Percentiles rank a stretch among this genome's conserved stretches.
Evolutionary conservation across 2,329 filamentous ascomycete genomes (phyloP).

Genomic region (Tetracladium maxilliforme): DNA sequence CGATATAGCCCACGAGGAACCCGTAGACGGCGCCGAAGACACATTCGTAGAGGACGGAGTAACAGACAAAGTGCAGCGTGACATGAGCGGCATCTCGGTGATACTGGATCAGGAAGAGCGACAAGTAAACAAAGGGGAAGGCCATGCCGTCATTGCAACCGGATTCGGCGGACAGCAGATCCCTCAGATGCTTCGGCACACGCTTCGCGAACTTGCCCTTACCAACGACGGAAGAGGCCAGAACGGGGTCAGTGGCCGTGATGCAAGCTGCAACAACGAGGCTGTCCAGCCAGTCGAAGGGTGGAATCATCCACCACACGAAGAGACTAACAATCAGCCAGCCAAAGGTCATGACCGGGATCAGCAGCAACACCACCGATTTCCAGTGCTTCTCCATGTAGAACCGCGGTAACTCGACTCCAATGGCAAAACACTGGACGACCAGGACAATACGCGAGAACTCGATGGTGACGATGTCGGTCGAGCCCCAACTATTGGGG

Average conservation of each 20-base stretch:
- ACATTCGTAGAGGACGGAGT: conserved; percentile 89
- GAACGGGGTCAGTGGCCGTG: conserved; percentile 89
- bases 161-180: conserved; percentile 88
- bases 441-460: conserved; percentile 82
- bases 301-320: conserved; percentile 77
- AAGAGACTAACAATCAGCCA: conserved; percentile 89
- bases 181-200: conserved; percentile 92
- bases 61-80: conserved; percentile 74
- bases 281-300: conserved; percentile 78
- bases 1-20: conserved; percentile 76
- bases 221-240: conserved; percentile 94
- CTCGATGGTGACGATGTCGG: conserved; percentile 76
- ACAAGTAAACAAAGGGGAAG: conserved; percentile 92
- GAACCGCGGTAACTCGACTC: conserved; percentile 76
- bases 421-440: conserved; percentile 84
- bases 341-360: conserved; percentile 95
- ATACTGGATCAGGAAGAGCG: conserved; percentile 79
- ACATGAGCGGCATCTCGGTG: conserved; percentile 53
- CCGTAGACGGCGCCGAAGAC: conserved; percentile 84
- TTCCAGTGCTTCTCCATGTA: conserved; percentile 99
- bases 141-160: conserved; percentile 99
- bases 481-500: conserved; percentile 62
- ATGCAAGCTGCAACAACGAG: conserved; percentile 83
- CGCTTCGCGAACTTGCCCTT: conserved; percentile 98
- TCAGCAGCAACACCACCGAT: conserved; percentile 72